Evolutionary conservation across 805 yeast species (phyloP).

Genomic region (Saccharomycopsis synnaedendra): DNA sequence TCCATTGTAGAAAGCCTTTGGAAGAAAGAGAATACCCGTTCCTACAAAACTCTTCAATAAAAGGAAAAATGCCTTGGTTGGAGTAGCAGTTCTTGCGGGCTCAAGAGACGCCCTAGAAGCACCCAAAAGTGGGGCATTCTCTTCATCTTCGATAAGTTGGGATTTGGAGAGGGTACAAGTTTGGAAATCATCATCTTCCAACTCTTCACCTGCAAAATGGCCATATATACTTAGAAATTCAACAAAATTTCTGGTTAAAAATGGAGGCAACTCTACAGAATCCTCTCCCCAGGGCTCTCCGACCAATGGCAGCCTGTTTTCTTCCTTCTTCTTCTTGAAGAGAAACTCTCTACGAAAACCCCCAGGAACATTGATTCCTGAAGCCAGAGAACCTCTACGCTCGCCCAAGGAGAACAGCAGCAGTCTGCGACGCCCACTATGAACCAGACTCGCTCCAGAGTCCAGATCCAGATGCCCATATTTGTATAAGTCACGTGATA

Average conservation of each 20-base stretch:
- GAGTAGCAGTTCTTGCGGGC: slow-evolving; percentile 45
- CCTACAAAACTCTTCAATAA: slow-evolving; percentile 68
- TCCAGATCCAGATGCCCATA: slow-evolving; percentile 13
- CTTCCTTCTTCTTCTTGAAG: slow-evolving; percentile 24
- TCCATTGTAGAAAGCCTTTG: slow-evolving; percentile 62
- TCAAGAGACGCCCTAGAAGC: slow-evolving; percentile 4
- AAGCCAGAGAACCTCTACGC: slow-evolving; percentile 54
- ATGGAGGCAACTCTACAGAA: slow-evolving; percentile 22
- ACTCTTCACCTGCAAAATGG: slow-evolving; percentile 77
- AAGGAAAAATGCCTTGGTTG: slow-evolving; percentile 58
- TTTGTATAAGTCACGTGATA: slow-evolving; percentile 26
- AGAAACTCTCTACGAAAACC: slow-evolving; percentile 71
- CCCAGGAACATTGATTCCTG: slow-evolving; percentile 67
- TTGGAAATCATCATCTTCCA: slow-evolving; percentile 54
- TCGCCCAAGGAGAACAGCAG: slow-evolving; percentile 17
- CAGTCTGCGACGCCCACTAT: slow-evolving; percentile 7
- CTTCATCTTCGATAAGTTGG: slow-evolving; percentile 19
- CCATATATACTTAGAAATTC: slow-evolving; percentile 74
- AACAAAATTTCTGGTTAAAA: slow-evolving; percentile 59
- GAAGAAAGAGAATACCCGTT: slow-evolving; percentile 63
- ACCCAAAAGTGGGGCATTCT: slow-evolving; percentile 19
- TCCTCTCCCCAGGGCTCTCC: not conserved
- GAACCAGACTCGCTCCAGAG: not conserved
- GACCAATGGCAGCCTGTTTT: not conserved
- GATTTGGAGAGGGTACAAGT: slow-evolving; percentile 31